A percentile compares a stretch with the other conserved stretches of the same genome.
Conservation (phyloP, 2,329 filamentous ascomycete species). For the Colletotrichum phormii region DNA sequence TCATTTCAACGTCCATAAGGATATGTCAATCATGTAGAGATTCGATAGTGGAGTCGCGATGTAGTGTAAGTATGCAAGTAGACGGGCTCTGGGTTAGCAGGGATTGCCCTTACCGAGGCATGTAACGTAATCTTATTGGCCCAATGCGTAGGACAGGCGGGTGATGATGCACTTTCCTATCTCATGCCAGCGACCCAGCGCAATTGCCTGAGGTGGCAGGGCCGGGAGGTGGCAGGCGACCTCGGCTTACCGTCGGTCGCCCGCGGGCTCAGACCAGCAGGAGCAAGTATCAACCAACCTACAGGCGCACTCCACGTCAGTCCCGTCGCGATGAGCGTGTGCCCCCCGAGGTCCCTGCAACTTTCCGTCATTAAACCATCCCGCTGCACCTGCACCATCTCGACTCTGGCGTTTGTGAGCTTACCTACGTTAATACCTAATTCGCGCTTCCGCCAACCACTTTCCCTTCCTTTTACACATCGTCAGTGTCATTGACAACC, state of each 20-base stretch:
- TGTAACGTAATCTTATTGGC: slow-evolving; percentile 31
- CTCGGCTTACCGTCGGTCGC: slow-evolving; percentile 24
- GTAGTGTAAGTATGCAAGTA: not conserved
- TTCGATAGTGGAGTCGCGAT: not conserved
- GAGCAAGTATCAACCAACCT: not conserved
- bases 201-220: not conserved
- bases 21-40: not conserved
- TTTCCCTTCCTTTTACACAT: not conserved
- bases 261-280: not conserved
- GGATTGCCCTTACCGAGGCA: slow-evolving; percentile 23
- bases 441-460: not conserved
- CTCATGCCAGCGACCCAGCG: slow-evolving; percentile 26
- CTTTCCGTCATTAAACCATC: not conserved
- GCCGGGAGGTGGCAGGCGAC: not conserved
- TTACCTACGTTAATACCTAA: slow-evolving; percentile 2
- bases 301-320: not conserved
- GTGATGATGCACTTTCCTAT: slow-evolving; percentile 12
- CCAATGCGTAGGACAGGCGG: slow-evolving; percentile 11
- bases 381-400: not conserved
- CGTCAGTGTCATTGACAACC: not conserved
- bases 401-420: not conserved
- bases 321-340: slow-evolving; percentile 21
- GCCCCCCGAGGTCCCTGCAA: slow-evolving; percentile 9
- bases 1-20: not conserved
- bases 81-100: not conserved